A percentile compares a stretch with the other conserved stretches of the same genome.
Conservation (phyloP, 805 yeast genomes). For the Saturnispora serradocipensis region DNA sequence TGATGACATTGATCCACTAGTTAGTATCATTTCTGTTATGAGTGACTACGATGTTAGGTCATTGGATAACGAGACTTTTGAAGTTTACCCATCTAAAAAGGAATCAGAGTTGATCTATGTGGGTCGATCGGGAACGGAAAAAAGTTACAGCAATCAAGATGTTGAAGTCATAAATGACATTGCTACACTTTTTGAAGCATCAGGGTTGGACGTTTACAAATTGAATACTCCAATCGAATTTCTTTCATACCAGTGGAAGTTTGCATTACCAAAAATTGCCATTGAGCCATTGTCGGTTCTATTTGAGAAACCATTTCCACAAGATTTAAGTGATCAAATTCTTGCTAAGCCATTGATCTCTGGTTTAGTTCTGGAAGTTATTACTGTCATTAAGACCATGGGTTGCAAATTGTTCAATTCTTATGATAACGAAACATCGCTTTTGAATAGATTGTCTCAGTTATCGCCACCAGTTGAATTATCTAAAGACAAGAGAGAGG, state of each 20-base stretch:
- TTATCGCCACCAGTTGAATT: slow-evolving; percentile 30
- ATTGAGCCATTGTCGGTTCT: slow-evolving; percentile 68
- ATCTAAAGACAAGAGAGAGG: slow-evolving; percentile 30
- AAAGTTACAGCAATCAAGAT: slow-evolving; percentile 35
- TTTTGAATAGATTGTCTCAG: slow-evolving; percentile 45
- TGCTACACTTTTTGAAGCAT: slow-evolving; percentile 30
- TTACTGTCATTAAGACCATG: slow-evolving; percentile 67
- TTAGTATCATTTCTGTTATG: slow-evolving; percentile 47
- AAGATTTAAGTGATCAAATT: slow-evolving; percentile 50
- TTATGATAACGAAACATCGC: slow-evolving; percentile 54
- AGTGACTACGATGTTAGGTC: slow-evolving; percentile 50
- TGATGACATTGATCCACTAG: slow-evolving; percentile 15
- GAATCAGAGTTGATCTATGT: slow-evolving; percentile 40
- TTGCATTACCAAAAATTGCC: slow-evolving; percentile 69
- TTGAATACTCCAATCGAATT: slow-evolving; percentile 47
- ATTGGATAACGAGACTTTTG: neutral
- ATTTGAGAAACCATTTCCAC: slow-evolving; percentile 63
- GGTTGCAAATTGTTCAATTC: slow-evolving; percentile 64
- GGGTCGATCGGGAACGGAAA: slow-evolving; percentile 33
- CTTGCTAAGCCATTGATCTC: slow-evolving; percentile 78
- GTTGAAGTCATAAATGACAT: slow-evolving; percentile 30
- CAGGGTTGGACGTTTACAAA: slow-evolving; percentile 39
- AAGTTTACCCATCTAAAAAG: slow-evolving; percentile 29
- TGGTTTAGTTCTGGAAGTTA: slow-evolving; percentile 69
- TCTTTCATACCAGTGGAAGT: slow-evolving; percentile 73